phyloP scores from a whole-genome alignment of 345 rosid species.

The Syzygium aromaticum region DNA sequence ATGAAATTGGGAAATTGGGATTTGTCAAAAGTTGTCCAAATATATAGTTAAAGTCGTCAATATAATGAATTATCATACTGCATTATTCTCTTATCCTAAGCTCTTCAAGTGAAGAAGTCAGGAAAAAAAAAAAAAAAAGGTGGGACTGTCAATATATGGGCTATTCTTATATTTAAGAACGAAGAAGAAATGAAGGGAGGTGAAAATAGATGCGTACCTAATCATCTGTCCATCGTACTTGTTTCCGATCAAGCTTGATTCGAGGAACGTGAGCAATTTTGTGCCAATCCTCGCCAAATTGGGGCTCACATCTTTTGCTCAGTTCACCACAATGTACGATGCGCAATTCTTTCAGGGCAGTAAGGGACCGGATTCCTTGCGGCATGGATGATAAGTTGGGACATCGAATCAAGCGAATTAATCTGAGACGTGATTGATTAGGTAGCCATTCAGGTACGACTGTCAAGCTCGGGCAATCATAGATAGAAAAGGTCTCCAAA shows the following conservation, averaged over 20 bases:
- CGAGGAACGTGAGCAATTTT: neutral
- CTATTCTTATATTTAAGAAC: neutral
- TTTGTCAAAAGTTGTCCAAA: neutral
- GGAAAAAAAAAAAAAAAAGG: too few relatives aligned
- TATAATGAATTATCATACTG: neutral
- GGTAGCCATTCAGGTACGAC: rapidly evolving
- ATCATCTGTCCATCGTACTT: neutral
- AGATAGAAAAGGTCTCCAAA: neutral
- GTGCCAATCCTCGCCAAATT: neutral
- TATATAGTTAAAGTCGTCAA: neutral
- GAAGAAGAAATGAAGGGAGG: neutral
- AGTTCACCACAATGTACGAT: neutral
- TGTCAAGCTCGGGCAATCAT: rapidly evolving
- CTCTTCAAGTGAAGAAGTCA: neutral
- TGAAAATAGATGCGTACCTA: neutral
- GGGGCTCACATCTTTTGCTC: neutral
- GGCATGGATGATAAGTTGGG: neutral
- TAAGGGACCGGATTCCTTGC: rapidly evolving
- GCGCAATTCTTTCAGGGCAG: neutral
- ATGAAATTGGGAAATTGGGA: neutral
- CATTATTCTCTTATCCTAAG: neutral
- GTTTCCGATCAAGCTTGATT: neutral
- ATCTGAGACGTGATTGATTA: rapidly evolving
- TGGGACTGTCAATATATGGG: neutral
- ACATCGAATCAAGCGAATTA: neutral